These are phyloP conservation scores for Akanthomyces dipterigenus DNA, from an alignment of 2,329 filamentous ascomycete genomes.

Conservation along the genomic window DNA sequence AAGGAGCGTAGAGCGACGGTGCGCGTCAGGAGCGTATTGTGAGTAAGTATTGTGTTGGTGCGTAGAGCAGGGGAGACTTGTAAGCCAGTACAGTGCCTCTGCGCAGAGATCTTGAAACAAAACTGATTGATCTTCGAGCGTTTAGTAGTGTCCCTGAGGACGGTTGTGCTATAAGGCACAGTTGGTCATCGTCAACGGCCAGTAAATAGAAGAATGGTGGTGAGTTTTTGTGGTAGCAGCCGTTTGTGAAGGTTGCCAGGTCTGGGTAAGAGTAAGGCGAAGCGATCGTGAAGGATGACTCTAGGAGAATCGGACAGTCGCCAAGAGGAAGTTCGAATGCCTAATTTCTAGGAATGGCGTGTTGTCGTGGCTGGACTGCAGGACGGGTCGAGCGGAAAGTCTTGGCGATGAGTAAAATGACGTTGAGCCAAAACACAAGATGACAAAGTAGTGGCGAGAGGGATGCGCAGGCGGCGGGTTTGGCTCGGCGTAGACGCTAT, in stretches of 20 bases:
- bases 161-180: conserved; percentile 30
- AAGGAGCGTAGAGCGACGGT: neutral
- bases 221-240: neutral
- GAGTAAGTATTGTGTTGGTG: conserved; percentile 10
- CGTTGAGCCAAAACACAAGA: neutral
- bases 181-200: conserved; percentile 25
- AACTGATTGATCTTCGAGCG: neutral
- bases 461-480: neutral
- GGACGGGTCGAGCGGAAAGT: neutral
- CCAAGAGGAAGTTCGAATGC: neutral
- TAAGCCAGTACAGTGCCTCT: conserved; percentile 20
- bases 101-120: neutral
- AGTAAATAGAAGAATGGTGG: neutral
- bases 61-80: conserved; percentile 19
- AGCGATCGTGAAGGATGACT: neutral
- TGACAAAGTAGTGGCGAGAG: neutral
- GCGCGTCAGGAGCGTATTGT: neutral
- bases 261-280: neutral
- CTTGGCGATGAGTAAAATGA: conserved; percentile 5
- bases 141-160: conserved; percentile 29
- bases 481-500: neutral
- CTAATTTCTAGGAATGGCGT: neutral
- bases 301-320: neutral
- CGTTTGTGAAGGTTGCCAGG: neutral
- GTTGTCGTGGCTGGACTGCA: neutral